A percentile compares a stretch with the other conserved stretches of the same genome.
These are phyloP conservation scores for Pelargonium myrrhifolium DNA, from an alignment of 441 rosid species.

Conservation along the genomic window DNA sequence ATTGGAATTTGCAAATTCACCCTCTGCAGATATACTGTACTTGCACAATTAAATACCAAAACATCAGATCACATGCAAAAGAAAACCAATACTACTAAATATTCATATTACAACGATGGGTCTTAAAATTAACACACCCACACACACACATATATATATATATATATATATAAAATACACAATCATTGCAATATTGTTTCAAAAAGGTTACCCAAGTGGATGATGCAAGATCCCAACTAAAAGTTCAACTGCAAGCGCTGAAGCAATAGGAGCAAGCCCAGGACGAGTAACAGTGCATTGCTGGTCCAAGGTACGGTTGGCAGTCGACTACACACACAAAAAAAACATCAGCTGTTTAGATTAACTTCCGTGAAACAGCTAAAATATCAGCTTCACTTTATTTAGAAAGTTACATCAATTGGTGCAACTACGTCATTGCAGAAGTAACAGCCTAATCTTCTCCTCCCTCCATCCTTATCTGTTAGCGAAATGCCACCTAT, in stretches of 20 bases:
- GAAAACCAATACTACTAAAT: background rate
- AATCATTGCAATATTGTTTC: background rate
- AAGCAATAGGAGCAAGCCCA: conserved; percentile 91
- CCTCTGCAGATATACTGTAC: conserved; percentile 56
- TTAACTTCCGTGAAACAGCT: conserved; percentile 7
- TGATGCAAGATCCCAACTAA: conserved; percentile 76
- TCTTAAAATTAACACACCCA: too few relatives aligned
- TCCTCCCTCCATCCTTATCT: conserved; percentile 27
- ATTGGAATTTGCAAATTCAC: conserved; percentile 45
- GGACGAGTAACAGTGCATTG: conserved; percentile 98
- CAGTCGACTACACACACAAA: conserved; percentile 57
- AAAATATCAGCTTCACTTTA: conserved; percentile 6
- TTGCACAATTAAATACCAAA: conserved; percentile 16
- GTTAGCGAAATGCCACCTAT: conserved; percentile 36
- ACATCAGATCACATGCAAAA: conserved; percentile 7
- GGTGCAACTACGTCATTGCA: conserved; percentile 98
- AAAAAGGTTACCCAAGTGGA: conserved; percentile 56
- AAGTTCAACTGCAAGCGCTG: conserved; percentile 85
- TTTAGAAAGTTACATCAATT: conserved; percentile 54
- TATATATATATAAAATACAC: too few relatives aligned
- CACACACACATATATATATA: too few relatives aligned
- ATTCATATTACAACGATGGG: too few relatives aligned
- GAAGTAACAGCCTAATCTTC: conserved; percentile 84
- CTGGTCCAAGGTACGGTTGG: conserved; percentile 88
- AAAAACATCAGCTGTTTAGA: conserved; percentile 10